phyloP scores from a whole-genome alignment of 805 yeast species.

The Nakazawaea ernobii region DNA sequence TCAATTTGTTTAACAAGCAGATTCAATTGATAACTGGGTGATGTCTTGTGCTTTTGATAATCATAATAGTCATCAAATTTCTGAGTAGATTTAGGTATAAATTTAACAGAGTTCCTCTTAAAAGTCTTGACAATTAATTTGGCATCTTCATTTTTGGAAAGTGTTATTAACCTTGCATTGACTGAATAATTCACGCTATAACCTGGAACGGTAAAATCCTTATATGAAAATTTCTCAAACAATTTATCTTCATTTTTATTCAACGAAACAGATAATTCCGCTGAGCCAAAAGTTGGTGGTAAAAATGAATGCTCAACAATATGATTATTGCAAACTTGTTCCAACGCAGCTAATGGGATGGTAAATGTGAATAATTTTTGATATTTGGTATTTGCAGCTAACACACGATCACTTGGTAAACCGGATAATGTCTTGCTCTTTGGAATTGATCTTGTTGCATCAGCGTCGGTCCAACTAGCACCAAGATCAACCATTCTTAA shows the following conservation, averaged over 20 bases:
- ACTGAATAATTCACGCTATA: not conserved
- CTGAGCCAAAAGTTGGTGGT: constrained; percentile 37
- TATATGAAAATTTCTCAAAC: constrained; percentile 25
- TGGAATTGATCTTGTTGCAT: constrained; percentile 14
- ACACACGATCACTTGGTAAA: constrained; percentile 39
- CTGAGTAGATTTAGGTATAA: constrained; percentile 34
- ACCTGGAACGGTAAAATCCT: constrained; percentile 24
- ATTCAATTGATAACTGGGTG: constrained; percentile 1
- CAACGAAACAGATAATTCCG: constrained; percentile 14
- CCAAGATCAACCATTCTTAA: constrained; percentile 55
- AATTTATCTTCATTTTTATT: constrained; percentile 15
- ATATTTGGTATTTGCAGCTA: constrained; percentile 44
- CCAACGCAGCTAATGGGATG: constrained; percentile 48
- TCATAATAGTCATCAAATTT: constrained; percentile 33
- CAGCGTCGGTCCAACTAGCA: constrained; percentile 39
- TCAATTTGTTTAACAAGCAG: not conserved
- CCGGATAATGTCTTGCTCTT: constrained; percentile 28
- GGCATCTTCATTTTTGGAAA: not conserved
- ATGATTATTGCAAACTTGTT: constrained; percentile 44
- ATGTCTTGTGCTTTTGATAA: not conserved
- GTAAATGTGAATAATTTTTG: constrained; percentile 56
- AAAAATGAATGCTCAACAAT: constrained; percentile 30
- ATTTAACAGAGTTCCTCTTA: constrained; percentile 12
- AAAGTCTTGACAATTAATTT: not conserved
- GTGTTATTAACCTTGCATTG: constrained; percentile 2